Base-by-base conservation (phyloP, 1,284 basidiomycete genomes). In the Sparassis latifolia region DNA sequence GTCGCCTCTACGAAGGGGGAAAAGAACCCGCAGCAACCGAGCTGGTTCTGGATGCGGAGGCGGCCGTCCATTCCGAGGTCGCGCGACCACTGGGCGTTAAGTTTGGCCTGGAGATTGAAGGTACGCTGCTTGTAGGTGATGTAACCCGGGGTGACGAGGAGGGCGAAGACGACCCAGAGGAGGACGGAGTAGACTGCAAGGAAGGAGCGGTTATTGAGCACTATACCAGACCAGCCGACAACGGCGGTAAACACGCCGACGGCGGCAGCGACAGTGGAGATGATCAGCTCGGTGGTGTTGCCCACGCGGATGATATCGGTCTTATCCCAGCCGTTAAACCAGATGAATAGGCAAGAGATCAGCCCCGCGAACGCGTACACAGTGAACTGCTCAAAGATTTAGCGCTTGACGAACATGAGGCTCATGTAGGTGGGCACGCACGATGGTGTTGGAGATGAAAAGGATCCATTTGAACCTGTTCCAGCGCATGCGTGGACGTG, bases 191-290 rank as follows among this genome's bases (percentile, higher is more conserved):
- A 84, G 41, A 77, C 64, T 45, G 79, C 77, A 51, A 83, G 71
- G 75, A 84, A 84, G 10, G 78, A 67, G 46, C 81, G 79, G 64
- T 80, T 81, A 73, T 84, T 84, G 60, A 84, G 75, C 27, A 84
- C 66, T 59, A 83, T 77, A 51, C 81, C 81, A 42, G 78, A 72
- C 73, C 76, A 82, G 55, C 81, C 81, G 57, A 83, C 68, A 42
- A 83, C 66, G 3, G 79, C 73, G 20, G 80, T 81, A 51, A 82
- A 63, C 48, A 79, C 62, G 48, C 71, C 75, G 38, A 81, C 57
- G 5, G 69, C 58, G 2, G 70, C 66, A 6, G 78, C 81, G 45
- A 77, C 58, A 12, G 80, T 84, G n/a, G 79, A 79, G 42, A 82
- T 69, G 62, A 80, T 73, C 48, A 82, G 71, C 63, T 82, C 78